These are phyloP conservation scores for Vigna radiata DNA, from an alignment of 306 rosid species.

Conservation along the genomic window DNA sequence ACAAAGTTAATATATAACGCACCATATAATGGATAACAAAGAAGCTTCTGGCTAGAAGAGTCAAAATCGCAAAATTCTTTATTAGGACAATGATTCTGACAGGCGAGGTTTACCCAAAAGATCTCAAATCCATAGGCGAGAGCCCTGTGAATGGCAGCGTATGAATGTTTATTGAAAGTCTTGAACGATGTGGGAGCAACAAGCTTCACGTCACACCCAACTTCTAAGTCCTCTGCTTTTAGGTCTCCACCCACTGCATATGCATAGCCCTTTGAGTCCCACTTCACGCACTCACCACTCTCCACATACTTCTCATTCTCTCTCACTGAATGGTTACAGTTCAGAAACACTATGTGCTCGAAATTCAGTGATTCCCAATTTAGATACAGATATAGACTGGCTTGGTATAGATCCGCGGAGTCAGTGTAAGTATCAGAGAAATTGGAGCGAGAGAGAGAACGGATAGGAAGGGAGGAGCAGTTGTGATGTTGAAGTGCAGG, in stretches of 20 bases:
- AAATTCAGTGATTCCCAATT: background rate
- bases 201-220: background rate
- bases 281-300: background rate
- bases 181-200: background rate
- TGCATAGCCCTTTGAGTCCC: background rate
- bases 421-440: background rate
- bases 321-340: background rate
- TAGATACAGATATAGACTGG: too few relatives aligned
- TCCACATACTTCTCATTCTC: background rate
- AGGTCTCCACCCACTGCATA: background rate
- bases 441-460: background rate
- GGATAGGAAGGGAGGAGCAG: background rate
- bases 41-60: background rate
- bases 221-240: background rate
- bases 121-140: background rate
- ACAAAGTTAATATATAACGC: background rate
- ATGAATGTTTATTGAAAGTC: background rate
- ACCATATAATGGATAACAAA: too few relatives aligned
- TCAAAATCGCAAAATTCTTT: background rate
- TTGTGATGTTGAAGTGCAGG: background rate
- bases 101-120: background rate
- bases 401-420: background rate
- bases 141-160: background rate
- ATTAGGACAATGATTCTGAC: background rate
- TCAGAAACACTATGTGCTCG: background rate